A percentile compares a stretch with the other conserved stretches of the same genome.
These are phyloP conservation scores for Clitoria ternatea DNA, from an alignment of 306 rosid species.

Conservation along the genomic window DNA sequence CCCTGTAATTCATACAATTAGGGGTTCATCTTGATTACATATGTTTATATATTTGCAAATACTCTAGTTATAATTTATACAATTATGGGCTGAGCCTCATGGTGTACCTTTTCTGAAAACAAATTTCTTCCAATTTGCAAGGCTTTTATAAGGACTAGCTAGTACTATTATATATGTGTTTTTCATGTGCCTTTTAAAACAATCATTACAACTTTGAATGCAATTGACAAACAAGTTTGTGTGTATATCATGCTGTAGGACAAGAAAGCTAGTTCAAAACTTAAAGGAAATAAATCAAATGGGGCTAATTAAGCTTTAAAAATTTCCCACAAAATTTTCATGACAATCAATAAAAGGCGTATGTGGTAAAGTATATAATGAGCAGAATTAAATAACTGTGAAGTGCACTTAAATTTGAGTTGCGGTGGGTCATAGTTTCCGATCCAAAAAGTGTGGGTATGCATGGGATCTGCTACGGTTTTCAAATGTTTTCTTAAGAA, in stretches of 20 bases:
- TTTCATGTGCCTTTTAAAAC: conserved; percentile 2
- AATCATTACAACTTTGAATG: neutral
- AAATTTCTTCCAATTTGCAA: neutral
- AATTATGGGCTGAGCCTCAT: neutral
- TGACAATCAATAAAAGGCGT: neutral
- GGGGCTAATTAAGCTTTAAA: neutral
- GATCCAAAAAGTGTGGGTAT: conserved; percentile 32
- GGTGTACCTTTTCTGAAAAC: neutral
- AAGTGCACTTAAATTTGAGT: neutral
- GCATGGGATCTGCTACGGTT: conserved; percentile 11
- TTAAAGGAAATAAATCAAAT: neutral
- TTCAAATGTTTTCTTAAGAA: conserved; percentile 23
- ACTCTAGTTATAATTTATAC: neutral
- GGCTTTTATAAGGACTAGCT: neutral
- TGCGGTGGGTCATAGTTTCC: conserved; percentile 15
- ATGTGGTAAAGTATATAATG: neutral
- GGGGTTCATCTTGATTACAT: neutral
- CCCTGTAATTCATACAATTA: neutral
- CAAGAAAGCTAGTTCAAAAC: neutral
- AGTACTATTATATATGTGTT: neutral
- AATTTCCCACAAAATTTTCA: neutral
- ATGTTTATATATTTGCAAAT: neutral
- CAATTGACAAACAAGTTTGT: neutral
- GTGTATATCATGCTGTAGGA: neutral
- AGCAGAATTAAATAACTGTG: neutral